A percentile compares a stretch with the other conserved stretches of the same genome.
Conservation (phyloP, 2,329 filamentous ascomycete genomes). For the Aspergillus novofumigatus region DNA sequence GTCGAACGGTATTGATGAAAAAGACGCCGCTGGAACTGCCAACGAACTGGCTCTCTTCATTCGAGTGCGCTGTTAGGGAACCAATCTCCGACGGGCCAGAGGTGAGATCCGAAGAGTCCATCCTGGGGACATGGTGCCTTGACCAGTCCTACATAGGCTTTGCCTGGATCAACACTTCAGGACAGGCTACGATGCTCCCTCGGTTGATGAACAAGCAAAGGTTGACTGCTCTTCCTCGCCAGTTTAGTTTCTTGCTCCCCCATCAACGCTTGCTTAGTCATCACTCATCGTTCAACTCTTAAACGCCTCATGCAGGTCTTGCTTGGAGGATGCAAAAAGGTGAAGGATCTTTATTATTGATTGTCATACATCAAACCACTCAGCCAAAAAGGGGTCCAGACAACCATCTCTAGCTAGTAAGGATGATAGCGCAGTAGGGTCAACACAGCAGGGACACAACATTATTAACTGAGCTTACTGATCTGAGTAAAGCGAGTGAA, state of each 20-base stretch:
- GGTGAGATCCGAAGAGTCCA: conserved; percentile 25
- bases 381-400: too few species aligned
- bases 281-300: neutral
- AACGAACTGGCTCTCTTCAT: conserved; percentile 48
- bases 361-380: too few species aligned
- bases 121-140: conserved; percentile 18
- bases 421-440: too few species aligned
- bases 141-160: neutral
- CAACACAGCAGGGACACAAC: too few species aligned
- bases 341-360: too few species aligned
- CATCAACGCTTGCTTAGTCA: neutral
- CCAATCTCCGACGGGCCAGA: conserved; percentile 37
- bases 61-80: conserved; percentile 39
- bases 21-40: conserved; percentile 52
- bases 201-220: neutral
- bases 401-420: too few species aligned
- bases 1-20: conserved; percentile 52
- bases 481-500: too few species aligned
- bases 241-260: neutral
- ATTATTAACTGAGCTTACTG: too few species aligned
- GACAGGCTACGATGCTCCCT: neutral
- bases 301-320: too few species aligned
- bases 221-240: neutral
- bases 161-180: neutral
- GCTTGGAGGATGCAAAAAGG: too few species aligned